Base-by-base conservation (phyloP, 768 basidiomycete species). In the Chiua virens region DNA sequence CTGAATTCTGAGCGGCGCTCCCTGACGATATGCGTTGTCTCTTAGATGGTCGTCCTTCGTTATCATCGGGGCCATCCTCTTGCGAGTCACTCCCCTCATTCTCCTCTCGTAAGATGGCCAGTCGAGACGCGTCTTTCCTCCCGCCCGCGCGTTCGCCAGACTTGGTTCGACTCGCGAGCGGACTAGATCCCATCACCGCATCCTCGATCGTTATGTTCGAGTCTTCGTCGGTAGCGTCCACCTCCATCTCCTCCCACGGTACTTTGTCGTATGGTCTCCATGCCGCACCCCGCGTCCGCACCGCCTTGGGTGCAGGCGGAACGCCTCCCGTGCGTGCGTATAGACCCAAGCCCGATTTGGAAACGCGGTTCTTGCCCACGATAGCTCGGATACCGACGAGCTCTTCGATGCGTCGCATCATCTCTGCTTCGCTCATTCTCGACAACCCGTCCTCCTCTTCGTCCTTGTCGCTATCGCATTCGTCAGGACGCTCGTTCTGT, bases 381-480 rank as follows among this genome's bases (percentile, higher is more conserved):
- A 55, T 47, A 6, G 54, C 39, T 23, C 72, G 65, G 21, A 88
- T 75, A 3, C 85, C 86, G 42, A 86, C 83, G 39, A 87, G 48
- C 35, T 75, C 68, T 60, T 87, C 86, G 50, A 89, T 79, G 9
- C 73, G 73, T 47, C 69, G 66, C 34, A 81, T 78, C 49, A 89
- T 79, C 44, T 73, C 71, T 11, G 63, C 63, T 34, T 75, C 73
- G 13, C 72, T 60, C 55, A 75, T 68, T 5, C 63, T 47, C 5
- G 62, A 57, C 21, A 64, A 11, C 2, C 51, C 52, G 20, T 61
- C 57, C 35, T 54, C 46, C 1, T 49, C 40, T 22, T 39, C 42
- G 25, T n/a, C 40, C 2, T 39, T 27, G 27, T 30, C 27, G 28
- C 23, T 32, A 21, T 44, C 52, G 30, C 13, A 30, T 30, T 14